Evolutionary conservation across 805 yeast species (phyloP), one percentile per base, ranked within the genome.

Genomic region (Starmerella riodocensis): DNA sequence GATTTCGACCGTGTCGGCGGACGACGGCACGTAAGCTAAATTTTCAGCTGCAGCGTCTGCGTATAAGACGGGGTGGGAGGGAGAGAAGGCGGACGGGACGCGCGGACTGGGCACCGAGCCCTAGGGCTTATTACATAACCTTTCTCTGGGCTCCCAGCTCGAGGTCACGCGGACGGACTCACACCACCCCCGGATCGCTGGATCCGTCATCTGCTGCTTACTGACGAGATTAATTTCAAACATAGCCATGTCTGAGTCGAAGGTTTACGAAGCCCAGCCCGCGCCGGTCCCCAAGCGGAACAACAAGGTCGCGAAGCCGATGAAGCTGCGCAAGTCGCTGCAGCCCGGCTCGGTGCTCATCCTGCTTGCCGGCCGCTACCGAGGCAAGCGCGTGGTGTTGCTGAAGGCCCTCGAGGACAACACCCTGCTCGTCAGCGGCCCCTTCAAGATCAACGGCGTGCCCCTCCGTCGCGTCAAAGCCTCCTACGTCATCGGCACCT

Each of bases 331-430:
- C 70, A 74, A 93, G 61, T 80, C 95, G 51, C 74, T 88, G 62
- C 93, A 81, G 56, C 96, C 96, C 69, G 98, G 98, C 67, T 81
- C 96, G 63, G 96, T 88, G 57, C 74, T 91, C 66, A 88, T 88
- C 69, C 72, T 88, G 67, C 77, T 88, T 65, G 96, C 97, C 61
- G 98, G 98, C 66, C 84, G 95, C 71, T 88, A 85, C 93, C 83
- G 98, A 72, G 98, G 98, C 69, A 91, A 88, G 83, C 86, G 97
- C 74, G 98, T 91, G 60, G 97, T 88, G 54, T 81, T 80, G 80
- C 78, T 88, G 67, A 88, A 88, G 79, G 71, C 79, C 69, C 76
- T 91, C 64, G 94, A 85, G 72, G 97, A 91, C 78, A 83, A 84
- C 84, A 88, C 96, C 53, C 73, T 88, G 61, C 80, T 88, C 64